Conservation (phyloP, 176 grass and related monocot genomes). For the Pharus latifolius region DNA sequence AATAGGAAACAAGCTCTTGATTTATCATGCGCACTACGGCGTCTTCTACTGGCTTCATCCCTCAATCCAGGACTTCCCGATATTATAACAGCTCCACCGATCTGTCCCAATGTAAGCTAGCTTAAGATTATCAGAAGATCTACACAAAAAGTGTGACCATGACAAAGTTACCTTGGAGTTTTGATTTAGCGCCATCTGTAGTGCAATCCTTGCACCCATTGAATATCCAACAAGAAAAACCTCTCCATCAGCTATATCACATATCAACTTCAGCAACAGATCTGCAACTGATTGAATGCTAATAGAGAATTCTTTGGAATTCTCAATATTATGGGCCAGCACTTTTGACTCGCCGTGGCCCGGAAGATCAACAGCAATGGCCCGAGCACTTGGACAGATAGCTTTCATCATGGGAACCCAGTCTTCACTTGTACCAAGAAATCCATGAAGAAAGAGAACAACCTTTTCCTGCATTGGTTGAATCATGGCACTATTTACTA, state of each 20-base stretch:
- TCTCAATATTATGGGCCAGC: constrained; percentile 17
- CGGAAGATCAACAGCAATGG: constrained; percentile 80
- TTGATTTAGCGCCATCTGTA: constrained; percentile 72
- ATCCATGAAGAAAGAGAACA: constrained; percentile 91
- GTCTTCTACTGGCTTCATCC: constrained; percentile 46
- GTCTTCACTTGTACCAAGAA: constrained; percentile 87
- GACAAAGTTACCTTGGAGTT: constrained; percentile 53
- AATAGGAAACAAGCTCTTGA: constrained; percentile 69
- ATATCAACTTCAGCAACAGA: constrained; percentile 60
- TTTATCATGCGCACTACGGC: constrained; percentile 50
- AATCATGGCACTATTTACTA: constrained; percentile 17
- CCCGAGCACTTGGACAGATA: constrained; percentile 40
- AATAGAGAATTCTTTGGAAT: constrained; percentile 18
- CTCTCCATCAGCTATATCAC: constrained; percentile 44
- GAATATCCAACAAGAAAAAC: constrained; percentile 84
- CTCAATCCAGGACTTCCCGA: constrained; percentile 86
- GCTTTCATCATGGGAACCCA: constrained; percentile 77
- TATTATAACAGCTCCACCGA: constrained; percentile 76
- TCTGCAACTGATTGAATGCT: constrained; percentile 57
- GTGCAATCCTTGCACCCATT: constrained; percentile 94
- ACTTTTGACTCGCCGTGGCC: constrained; percentile 67
- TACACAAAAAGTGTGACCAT: not conserved
- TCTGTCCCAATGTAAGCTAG: constrained; percentile 29
- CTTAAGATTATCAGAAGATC: constrained; percentile 15
- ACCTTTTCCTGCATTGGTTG: constrained; percentile 52